These are phyloP conservation scores for Ulmus americana DNA, from an alignment of 331 rosid species.

Conservation along the genomic window DNA sequence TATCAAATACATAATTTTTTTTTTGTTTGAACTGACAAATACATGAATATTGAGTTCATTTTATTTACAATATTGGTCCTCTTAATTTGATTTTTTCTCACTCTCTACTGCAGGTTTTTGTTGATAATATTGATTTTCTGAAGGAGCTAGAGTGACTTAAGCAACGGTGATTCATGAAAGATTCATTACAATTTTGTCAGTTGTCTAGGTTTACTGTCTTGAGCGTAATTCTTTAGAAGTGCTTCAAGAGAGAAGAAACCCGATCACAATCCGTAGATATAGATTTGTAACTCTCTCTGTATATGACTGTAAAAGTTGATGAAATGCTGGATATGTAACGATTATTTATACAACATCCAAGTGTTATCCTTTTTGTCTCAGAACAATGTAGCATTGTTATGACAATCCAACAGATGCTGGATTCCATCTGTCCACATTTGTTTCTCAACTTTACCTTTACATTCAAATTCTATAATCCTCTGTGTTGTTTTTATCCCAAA, in stretches of 20 bases:
- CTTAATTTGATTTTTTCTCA: not conserved
- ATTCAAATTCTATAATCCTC: conserved; percentile 77
- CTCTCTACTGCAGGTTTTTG: conserved; percentile 24
- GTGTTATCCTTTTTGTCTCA: conserved; percentile 1
- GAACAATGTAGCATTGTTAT: conserved; percentile 36
- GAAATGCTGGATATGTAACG: conserved; percentile 14
- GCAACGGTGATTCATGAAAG: conserved; percentile 2
- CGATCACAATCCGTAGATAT: conserved; percentile 10
- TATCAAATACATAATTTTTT: not conserved
- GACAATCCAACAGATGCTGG: conserved; percentile 65
- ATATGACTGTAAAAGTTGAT: conserved; percentile 11
- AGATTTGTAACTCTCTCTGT: not conserved
- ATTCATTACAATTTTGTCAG: conserved; percentile 11
- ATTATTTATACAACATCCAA: conserved; percentile 23
- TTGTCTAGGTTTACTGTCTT: not conserved
- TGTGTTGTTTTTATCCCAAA: conserved; percentile 71
- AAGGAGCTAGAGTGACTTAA: conserved; percentile 30
- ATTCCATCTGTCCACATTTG: conserved; percentile 78
- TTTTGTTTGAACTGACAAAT: not conserved
- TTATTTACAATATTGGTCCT: not conserved
- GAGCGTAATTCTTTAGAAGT: conserved; percentile 6
- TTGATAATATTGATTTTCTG: conserved; percentile 31
- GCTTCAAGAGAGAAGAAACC: conserved; percentile 8
- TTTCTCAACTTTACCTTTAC: conserved; percentile 65
- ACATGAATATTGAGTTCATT: not conserved